Base-by-base conservation (phyloP, 2,329 filamentous ascomycete species). In the Amauroascus niger region DNA sequence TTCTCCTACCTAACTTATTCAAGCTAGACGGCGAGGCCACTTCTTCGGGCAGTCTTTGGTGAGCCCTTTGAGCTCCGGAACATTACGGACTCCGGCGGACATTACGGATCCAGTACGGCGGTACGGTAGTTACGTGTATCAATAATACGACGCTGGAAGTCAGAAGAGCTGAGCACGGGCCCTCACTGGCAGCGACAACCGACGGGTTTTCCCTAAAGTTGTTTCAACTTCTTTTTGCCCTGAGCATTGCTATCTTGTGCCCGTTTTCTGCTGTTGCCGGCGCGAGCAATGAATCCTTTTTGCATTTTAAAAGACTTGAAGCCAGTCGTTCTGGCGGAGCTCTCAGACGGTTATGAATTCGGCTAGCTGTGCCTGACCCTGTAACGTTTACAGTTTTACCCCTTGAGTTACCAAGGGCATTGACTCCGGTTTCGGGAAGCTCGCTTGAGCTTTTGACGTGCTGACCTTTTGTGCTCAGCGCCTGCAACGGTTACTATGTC, bases 381-480 rank as follows among this genome's bases (percentile, higher is more conserved):
- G 50, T 52, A 52, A 52, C 50, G 41, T 46, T 52, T 46, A 52
- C 40, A 52, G 50, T 52, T 52, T 39, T 24, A 46, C 50, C 50
- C 50, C 50, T 52, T 52, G 50, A 52, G 50, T 51, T 51, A 51
- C 49, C 49, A 51, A 44, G 28, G 26, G 35, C 39, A 16, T 35
- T 43, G 33, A 35, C 26, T 33, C 49, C 37, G 37, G 33, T 30
- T 24, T 24, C 40, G 28, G 39, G 40, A 44, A 13, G 26, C 26
- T 24, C 14, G 32, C 20, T 20, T 11, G 2, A 41, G 28, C 44
- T 33, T n/a, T n/a, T 9, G 43, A 1, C 16, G 16, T 5, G 24
- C 13, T 30, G 22, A 6, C 41, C 9, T 26, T 11, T 26, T 37
- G 9, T 16, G 13, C 33, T 14, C 11, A 11, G 33, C 33, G 33